Percentiles rank a stretch among this genome's conserved stretches.
Conservation (phyloP, 2,329 filamentous ascomycete species). For the Stagonosporopsis vannaccii region DNA sequence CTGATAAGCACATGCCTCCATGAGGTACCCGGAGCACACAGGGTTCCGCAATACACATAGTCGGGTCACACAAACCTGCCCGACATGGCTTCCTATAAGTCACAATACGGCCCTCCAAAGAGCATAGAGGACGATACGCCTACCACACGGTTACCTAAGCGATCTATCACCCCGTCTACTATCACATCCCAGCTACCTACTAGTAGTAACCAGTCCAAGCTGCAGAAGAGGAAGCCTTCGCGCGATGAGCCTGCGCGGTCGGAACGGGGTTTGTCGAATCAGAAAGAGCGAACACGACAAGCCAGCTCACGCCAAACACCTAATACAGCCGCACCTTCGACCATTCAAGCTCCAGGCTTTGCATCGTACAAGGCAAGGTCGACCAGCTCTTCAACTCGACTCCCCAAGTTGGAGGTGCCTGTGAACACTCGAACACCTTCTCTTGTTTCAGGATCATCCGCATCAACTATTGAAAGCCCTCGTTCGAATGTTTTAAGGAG, state of each 20-base stretch:
- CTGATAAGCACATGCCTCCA: conserved; percentile 48
- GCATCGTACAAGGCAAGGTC: conserved; percentile 31
- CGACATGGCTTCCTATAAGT: conserved; percentile 53
- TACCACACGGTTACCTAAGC: conserved; percentile 47
- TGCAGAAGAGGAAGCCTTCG: conserved; percentile 46
- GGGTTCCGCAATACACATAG: conserved; percentile 42
- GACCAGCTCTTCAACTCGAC: conserved; percentile 40
- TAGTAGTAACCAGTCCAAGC: conserved; percentile 38
- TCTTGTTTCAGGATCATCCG: conserved; percentile 58
- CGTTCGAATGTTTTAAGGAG: conserved; percentile 53
- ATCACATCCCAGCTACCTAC: conserved; percentile 36
- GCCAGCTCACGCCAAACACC: conserved; percentile 33
- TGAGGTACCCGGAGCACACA: conserved; percentile 50
- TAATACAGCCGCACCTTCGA: conserved; percentile 31
- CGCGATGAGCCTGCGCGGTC: conserved; percentile 41
- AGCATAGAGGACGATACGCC: conserved; percentile 43
- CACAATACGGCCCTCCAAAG: conserved; percentile 45
- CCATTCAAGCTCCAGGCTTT: conserved; percentile 24
- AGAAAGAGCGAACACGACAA: conserved; percentile 29
- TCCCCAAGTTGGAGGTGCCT: conserved; percentile 47
- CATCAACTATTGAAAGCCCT: conserved; percentile 56
- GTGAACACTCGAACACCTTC: conserved; percentile 53
- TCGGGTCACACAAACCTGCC: conserved; percentile 46
- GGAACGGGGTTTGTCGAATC: conserved; percentile 26
- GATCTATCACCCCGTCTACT: conserved; percentile 45